Evolutionary conservation across 306 rosid genomes (phyloP), one percentile per base, ranked within the genome.

Genomic region (Trifolium pratense): DNA sequence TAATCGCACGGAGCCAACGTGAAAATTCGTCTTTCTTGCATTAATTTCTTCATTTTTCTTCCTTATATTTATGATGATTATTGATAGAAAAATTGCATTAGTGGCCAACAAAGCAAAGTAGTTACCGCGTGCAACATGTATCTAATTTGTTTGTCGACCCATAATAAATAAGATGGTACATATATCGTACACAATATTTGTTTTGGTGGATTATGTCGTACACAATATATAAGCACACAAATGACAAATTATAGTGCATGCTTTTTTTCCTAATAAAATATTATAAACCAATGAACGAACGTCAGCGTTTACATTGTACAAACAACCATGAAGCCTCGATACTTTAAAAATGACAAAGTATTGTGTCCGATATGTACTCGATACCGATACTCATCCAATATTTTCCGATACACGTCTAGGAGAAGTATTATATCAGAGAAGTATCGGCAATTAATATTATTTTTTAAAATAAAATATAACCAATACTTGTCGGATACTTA

Each of bases 131-230:
- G 83, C 80, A 18, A 70, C 36, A 29, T 29, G 58, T 10, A 49
- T 58, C 46, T 51, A 14, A 74, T 58, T 63, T 17, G 67, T 67
- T 51, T 68, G 77, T 46, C 23, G 23, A 53, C 29, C 64, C 17
- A 18, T 7, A 36, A 36, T 36, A 46, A 36, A 36, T 36, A 62
- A n/a, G 63, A 42, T 52, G 51, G 88, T 85, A 85, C 88, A 75
- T 7, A 36, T 75, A 68, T 62, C 81, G 83, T 81, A 84, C 88
- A 46, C 45, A 56, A 56, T 21, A 36, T 36, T 36, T n/a, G n/a
- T 36, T 36, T 36, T 36, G 39, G 39, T 36, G 39, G 39, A 36
- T 36, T 10, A 36, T 75, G 75, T 62, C 81, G 20, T 43, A 43
- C 49, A 43, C 16, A 43, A 12, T 43, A 43, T 12, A 43, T 43